Conservation (phyloP, 495 filamentous ascomycete genomes). For the Saxophila tyrrhenica region DNA sequence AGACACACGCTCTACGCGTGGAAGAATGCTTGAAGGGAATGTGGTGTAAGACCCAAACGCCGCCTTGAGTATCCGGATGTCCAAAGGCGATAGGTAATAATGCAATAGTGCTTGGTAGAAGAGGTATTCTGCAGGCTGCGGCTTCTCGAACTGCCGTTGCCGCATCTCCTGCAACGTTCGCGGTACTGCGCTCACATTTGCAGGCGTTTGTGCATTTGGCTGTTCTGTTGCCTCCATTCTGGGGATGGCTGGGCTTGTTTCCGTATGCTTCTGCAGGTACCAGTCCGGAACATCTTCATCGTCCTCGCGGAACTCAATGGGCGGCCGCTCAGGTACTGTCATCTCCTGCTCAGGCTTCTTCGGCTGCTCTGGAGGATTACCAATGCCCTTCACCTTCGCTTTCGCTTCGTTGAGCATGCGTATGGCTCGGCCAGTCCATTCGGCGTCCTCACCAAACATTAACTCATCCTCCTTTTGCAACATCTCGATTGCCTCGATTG, state of each 20-base stretch:
- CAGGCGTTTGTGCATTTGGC: neutral
- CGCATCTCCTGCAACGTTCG: conserved; percentile 29
- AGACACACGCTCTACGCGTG: conserved; percentile 82
- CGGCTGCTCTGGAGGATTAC: conserved; percentile 51
- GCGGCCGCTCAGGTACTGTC: conserved; percentile 32
- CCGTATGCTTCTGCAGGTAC: conserved; percentile 31
- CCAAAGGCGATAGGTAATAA: conserved; percentile 84
- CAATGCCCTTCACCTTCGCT: conserved; percentile 59
- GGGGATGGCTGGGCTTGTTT: neutral
- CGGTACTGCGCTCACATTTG: conserved; percentile 12
- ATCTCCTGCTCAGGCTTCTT: conserved; percentile 38
- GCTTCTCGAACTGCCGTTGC: conserved; percentile 27
- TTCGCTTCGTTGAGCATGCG: conserved; percentile 57
- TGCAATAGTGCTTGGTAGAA: conserved; percentile 89
- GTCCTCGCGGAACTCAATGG: conserved; percentile 37
- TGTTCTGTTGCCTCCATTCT: neutral
- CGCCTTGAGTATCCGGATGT: conserved; percentile 87
- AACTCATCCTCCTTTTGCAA: conserved; percentile 85
- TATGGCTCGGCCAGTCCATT: conserved; percentile 81
- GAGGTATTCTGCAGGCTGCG: conserved; percentile 47
- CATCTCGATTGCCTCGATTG: conserved; percentile 58
- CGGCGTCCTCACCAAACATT: conserved; percentile 77
- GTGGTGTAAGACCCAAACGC: conserved; percentile 72
- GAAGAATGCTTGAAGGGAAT: conserved; percentile 84
- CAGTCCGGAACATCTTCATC: conserved; percentile 41